These are phyloP conservation scores for Penicillium antarcticum DNA, from an alignment of 495 filamentous ascomycete species.

Conservation along the genomic window DNA sequence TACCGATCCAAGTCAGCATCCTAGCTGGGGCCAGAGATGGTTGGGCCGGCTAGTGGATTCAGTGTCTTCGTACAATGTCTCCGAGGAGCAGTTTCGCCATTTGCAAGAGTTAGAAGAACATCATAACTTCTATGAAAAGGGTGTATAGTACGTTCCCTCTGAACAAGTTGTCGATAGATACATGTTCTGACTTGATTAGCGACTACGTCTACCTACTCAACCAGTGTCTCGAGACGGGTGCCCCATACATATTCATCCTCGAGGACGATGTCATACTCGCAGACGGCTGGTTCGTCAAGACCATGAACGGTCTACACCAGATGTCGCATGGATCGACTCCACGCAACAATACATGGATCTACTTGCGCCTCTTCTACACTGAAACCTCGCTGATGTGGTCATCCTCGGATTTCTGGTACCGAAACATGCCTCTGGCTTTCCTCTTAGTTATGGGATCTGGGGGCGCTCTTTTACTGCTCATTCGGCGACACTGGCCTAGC, in stretches of 20 bases:
- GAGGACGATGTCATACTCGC: constrained; percentile 49
- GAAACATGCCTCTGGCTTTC: constrained; percentile 38
- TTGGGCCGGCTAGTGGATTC: constrained; percentile 36
- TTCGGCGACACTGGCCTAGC: constrained; percentile 11
- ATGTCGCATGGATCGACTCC: constrained; percentile 19
- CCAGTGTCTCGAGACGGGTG: constrained; percentile 32
- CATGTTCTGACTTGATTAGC: constrained; percentile 3
- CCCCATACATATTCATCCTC: constrained; percentile 42
- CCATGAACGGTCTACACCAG: constrained; percentile 31
- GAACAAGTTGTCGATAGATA: background rate
- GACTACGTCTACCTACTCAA: constrained; percentile 45
- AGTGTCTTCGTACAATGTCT: constrained; percentile 17
- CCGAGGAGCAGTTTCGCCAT: constrained; percentile 7
- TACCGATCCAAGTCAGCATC: constrained; percentile 43
- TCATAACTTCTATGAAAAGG: constrained; percentile 25
- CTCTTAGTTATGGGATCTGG: constrained; percentile 16
- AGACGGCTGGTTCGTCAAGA: constrained; percentile 43
- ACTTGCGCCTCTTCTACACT: constrained; percentile 48
- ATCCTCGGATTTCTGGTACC: constrained; percentile 32
- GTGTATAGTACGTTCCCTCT: constrained; percentile 21
- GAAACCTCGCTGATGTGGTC: constrained; percentile 41
- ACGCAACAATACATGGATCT: constrained; percentile 33
- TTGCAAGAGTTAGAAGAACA: constrained; percentile 19
- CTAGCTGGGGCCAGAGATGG: constrained; percentile 49
- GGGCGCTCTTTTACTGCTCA: constrained; percentile 11